phyloP scores from a whole-genome alignment of 163 green algal genomes.

The Scenedesmus sp. region DNA sequence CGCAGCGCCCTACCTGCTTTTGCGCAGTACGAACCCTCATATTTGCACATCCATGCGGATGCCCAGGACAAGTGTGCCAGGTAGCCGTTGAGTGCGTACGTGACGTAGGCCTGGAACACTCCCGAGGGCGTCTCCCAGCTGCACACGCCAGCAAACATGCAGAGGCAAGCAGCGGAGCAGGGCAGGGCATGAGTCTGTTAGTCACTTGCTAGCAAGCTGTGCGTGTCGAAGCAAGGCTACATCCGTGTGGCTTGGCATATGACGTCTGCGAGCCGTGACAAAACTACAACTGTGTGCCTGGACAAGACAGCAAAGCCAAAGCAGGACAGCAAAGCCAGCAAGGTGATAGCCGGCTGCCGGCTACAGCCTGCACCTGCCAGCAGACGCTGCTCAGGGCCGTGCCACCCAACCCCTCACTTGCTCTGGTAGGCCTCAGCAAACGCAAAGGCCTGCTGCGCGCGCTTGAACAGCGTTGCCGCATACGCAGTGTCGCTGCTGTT shows the following conservation, averaged over 20 bases:
- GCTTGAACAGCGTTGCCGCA: slow-evolving; percentile 19
- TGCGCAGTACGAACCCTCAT: not conserved
- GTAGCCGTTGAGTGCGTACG: slow-evolving; percentile 13
- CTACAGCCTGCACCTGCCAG: not conserved
- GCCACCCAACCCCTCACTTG: slow-evolving; percentile 13
- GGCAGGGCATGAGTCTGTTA: no score
- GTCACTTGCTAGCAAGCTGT: no score
- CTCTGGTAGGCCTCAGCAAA: slow-evolving; percentile 13
- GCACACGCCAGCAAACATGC: not conserved
- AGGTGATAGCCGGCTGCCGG: not conserved
- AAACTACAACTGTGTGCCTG: no score
- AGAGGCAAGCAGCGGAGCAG: not conserved
- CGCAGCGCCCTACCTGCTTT: not conserved
- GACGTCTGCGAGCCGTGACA: no score
- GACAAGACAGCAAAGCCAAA: not conserved
- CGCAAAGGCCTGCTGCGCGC: slow-evolving; percentile 15
- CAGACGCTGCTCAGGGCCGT: no score
- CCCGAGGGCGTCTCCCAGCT: not conserved
- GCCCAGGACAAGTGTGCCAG: slow-evolving; percentile 24
- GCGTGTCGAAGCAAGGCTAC: no score
- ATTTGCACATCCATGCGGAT: slow-evolving; percentile 25
- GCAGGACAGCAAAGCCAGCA: not conserved
- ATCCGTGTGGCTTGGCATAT: no score
- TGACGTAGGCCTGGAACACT: slow-evolving; percentile 30
- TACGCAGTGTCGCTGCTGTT: not conserved